Conservation (phyloP, 495 filamentous ascomycete genomes). For the Daldinia caldariorum region DNA sequence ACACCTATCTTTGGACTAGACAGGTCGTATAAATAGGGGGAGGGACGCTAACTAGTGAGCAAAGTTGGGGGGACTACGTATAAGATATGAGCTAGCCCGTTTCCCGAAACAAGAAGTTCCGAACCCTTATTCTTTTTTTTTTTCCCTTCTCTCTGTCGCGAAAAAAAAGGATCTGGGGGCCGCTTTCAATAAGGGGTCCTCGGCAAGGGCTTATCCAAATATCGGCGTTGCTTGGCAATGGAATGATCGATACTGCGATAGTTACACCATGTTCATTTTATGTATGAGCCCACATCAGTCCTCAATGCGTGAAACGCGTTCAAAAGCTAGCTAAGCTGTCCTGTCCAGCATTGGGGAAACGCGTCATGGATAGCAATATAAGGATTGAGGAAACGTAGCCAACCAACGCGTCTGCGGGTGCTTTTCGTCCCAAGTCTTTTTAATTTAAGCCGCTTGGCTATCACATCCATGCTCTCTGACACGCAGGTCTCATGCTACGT, state of each 20-base stretch:
- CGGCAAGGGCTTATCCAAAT: slow-evolving; percentile 41
- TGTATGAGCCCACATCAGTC: slow-evolving; percentile 8
- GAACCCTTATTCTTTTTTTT: not conserved
- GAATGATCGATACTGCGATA: not conserved
- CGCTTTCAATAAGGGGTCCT: slow-evolving; percentile 18
- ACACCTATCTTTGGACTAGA: not conserved
- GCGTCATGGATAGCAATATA: slow-evolving; percentile 24
- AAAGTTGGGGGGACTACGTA: slow-evolving; percentile 5
- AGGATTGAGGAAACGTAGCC: not conserved
- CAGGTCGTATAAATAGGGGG: slow-evolving; percentile 3
- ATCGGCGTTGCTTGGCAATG: slow-evolving; percentile 18
- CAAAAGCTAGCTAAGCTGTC: not conserved
- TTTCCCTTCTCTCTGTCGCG: not conserved
- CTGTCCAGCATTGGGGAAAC: slow-evolving; percentile 14
- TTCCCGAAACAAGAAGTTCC: slow-evolving; percentile 1
- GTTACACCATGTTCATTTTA: slow-evolving; percentile 5
- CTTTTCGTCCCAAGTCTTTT: slow-evolving; percentile 25
- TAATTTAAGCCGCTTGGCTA: slow-evolving; percentile 6
- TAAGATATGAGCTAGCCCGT: not conserved
- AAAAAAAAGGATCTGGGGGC: slow-evolving; percentile 1
- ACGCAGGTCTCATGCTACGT: slow-evolving; percentile 12
- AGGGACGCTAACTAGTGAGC: not conserved
- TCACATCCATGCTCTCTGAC: slow-evolving; percentile 22
- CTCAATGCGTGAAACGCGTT: slow-evolving; percentile 24
- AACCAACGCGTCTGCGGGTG: slow-evolving; percentile 21